phyloP scores from a whole-genome alignment of 2,329 filamentous ascomycete species.

The Penicillium sp. region DNA sequence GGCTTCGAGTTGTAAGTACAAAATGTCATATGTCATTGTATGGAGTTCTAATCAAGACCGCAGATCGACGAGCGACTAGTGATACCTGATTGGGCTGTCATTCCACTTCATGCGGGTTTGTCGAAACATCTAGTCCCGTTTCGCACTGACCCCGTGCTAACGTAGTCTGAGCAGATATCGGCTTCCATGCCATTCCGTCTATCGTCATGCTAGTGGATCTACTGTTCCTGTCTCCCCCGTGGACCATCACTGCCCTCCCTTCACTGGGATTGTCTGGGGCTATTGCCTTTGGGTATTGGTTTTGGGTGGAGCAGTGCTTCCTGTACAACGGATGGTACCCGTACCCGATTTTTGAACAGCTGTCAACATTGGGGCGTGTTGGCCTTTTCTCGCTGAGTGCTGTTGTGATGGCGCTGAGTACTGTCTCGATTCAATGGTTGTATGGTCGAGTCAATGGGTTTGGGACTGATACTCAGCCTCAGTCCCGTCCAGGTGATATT shows the following conservation, averaged over 20 bases:
- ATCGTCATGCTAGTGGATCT: slow-evolving; percentile 56
- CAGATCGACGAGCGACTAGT: slow-evolving; percentile 51
- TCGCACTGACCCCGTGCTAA: neutral
- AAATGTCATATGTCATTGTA: neutral
- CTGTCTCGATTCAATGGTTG: slow-evolving; percentile 66
- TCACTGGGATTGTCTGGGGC: slow-evolving; percentile 50
- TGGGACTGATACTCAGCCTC: slow-evolving; percentile 20
- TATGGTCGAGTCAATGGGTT: slow-evolving; percentile 57
- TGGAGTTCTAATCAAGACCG: slow-evolving; percentile 4
- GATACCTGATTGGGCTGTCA: slow-evolving; percentile 45
- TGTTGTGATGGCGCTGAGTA: slow-evolving; percentile 69
- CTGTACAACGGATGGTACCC: slow-evolving; percentile 69
- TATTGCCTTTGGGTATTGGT: slow-evolving; percentile 62
- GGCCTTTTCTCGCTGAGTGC: slow-evolving; percentile 71
- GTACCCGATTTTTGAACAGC: slow-evolving; percentile 76
- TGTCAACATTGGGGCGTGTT: slow-evolving; percentile 66
- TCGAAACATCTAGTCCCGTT: slow-evolving; percentile 25
- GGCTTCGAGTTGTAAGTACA: slow-evolving; percentile 50
- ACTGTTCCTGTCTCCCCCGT: slow-evolving; percentile 61
- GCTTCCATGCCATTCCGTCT: slow-evolving; percentile 55
- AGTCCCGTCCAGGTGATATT: slow-evolving; percentile 31
- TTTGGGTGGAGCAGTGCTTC: slow-evolving; percentile 64
- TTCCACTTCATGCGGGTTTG: slow-evolving; percentile 40
- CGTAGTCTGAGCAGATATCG: slow-evolving; percentile 36
- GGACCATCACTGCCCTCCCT: slow-evolving; percentile 55